Evolutionary conservation across 2,329 filamentous ascomycete species (phyloP), one percentile per base, ranked within the genome.

Genomic region (Penicillium sp.): DNA sequence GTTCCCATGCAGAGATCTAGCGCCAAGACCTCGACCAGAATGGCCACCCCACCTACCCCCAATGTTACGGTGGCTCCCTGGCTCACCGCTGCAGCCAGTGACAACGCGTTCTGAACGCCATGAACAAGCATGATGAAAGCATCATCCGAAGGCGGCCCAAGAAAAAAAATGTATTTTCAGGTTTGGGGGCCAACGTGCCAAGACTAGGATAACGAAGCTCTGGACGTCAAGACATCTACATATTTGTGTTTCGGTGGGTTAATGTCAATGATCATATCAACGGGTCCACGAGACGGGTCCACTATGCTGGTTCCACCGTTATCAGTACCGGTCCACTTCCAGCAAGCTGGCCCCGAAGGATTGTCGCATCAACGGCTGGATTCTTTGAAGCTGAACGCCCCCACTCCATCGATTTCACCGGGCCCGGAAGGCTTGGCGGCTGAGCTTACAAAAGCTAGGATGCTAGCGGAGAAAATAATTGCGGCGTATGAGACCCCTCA

Each of bases 31-130:
- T 37, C 18, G 27, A 54, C 20, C 27, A 20, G 45, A 44, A 41
- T 45, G 35, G 56, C 60, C 57, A 61, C 56, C 45, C 60, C 57
- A 61, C 56, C 45, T 50, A 42, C n/a, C n/a, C 52, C 46, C 56
- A 55, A 66, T 66, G 61, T 33, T 59, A 66, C 63, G 49, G 53
- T 66, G 62, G 59, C 60, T 57, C 48, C 47, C 54, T 29, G 46
- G 22, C 35, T 25, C 40, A 25, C 18, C 43, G 37, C n/a, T 26
- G 26, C 43, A 57, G 56, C 63, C 63, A 66, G 57, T 66, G 46
- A 56, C 47, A 60, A 9, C 9, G 26, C 47, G 14, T 20, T 15
- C 26, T 35, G 51, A 41, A 41, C 58, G 62, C 60, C 62, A 59
- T 58, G 45, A 46, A n/a, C 41, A 41, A 35, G 31, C 8, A 49